These are phyloP conservation scores for Candida argentea DNA, from an alignment of 805 yeast genomes.

Conservation along the genomic window DNA sequence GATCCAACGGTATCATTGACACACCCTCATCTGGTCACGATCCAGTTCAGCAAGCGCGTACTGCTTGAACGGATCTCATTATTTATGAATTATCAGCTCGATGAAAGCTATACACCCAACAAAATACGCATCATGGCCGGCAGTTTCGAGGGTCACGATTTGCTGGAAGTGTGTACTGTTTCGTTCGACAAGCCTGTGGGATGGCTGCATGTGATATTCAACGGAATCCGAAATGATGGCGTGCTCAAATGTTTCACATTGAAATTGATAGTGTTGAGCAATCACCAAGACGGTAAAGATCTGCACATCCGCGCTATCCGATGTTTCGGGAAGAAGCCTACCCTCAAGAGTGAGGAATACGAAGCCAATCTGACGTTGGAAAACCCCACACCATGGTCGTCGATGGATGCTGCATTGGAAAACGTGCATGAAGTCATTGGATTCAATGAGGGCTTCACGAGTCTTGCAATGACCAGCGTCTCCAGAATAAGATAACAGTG, in stretches of 20 bases:
- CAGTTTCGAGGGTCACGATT: constrained; percentile 62
- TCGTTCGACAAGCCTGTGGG: constrained; percentile 62
- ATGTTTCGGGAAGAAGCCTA: constrained; percentile 35
- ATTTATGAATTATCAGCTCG: constrained; percentile 59
- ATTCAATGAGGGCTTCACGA: constrained; percentile 33
- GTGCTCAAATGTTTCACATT: constrained; percentile 59
- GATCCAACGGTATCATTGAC: constrained; percentile 27
- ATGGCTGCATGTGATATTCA: constrained; percentile 62
- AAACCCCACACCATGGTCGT: constrained; percentile 13
- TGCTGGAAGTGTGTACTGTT: constrained; percentile 53
- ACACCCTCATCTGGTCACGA: constrained; percentile 74
- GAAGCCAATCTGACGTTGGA: too few species aligned
- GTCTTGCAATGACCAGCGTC: constrained; percentile 24
- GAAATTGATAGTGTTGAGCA: constrained; percentile 52
- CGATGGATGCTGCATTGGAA: constrained; percentile 9
- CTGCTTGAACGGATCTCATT: constrained; percentile 57
- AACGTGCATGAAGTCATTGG: constrained; percentile 31
- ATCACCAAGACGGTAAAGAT: constrained; percentile 95
- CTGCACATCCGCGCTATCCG: constrained; percentile 74
- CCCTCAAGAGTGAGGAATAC: background rate
- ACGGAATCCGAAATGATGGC: constrained; percentile 42
- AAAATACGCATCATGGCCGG: constrained; percentile 60
- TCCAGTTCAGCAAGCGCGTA: constrained; percentile 73
- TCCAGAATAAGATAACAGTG: constrained; percentile 28
- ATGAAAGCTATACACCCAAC: constrained; percentile 90